phyloP scores from a whole-genome alignment of 2,329 filamentous ascomycete genomes.

The Alternaria infectoria region DNA sequence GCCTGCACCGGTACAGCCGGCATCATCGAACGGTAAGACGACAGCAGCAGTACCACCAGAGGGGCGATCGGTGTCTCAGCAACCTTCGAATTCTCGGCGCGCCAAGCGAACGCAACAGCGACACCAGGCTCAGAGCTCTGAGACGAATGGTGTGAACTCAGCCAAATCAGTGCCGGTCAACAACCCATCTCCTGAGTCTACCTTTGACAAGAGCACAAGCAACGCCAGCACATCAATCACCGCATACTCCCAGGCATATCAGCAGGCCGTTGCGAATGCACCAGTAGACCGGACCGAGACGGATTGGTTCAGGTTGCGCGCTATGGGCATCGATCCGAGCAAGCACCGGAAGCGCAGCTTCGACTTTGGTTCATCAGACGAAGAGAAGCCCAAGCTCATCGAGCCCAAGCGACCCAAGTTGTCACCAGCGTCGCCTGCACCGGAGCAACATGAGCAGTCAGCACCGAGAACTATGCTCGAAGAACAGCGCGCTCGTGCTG shows the following conservation, averaged over 20 bases:
- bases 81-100: conserved; percentile 25
- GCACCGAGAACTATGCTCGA: conserved; percentile 20
- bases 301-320: conserved; percentile 59
- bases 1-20: neutral
- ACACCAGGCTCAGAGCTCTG: neutral
- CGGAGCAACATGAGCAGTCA: neutral
- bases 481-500: conserved; percentile 31
- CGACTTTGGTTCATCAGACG: conserved; percentile 29
- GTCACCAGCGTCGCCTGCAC: conserved; percentile 15
- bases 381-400: conserved; percentile 22
- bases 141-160: neutral
- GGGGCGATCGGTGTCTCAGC: conserved; percentile 16
- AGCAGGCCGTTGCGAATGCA: conserved; percentile 22
- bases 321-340: conserved; percentile 53
- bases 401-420: conserved; percentile 33
- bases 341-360: conserved; percentile 41
- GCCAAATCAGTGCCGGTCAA: neutral
- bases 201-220: conserved; percentile 6
- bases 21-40: neutral
- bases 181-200: neutral
- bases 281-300: conserved; percentile 54
- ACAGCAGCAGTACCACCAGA: conserved; percentile 6
- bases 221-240: neutral
- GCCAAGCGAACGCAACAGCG: conserved; percentile 28
- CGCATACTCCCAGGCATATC: conserved; percentile 35